Evolutionary conservation across 2,329 filamentous ascomycete species (phyloP).

Genomic region (Metarhizium rileyi): DNA sequence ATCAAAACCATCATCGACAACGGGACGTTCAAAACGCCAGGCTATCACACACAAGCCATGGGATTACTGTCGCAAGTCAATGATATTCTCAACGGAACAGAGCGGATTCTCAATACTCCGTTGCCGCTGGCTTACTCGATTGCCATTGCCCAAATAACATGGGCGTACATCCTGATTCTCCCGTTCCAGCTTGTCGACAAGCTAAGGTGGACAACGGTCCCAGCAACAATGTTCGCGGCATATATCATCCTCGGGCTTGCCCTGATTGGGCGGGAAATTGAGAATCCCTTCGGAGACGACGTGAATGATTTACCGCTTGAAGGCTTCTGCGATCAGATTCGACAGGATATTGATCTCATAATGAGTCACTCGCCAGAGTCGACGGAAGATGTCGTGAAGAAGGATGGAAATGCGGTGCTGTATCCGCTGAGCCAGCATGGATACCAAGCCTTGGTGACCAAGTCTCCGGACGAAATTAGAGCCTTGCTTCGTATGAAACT

Average conservation of each 20-base stretch:
- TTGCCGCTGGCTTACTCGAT: slow-evolving; percentile 67
- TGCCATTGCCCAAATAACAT: slow-evolving; percentile 66
- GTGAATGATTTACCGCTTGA: slow-evolving; percentile 75
- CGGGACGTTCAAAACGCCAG: slow-evolving; percentile 35
- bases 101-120: slow-evolving; percentile 65
- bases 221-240: slow-evolving; percentile 42
- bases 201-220: slow-evolving; percentile 46
- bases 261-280: slow-evolving; percentile 67
- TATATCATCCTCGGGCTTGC: slow-evolving; percentile 34
- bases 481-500: not conserved
- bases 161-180: slow-evolving; percentile 62
- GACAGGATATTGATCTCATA: slow-evolving; percentile 64
- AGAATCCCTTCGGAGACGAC: slow-evolving; percentile 75
- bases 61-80: slow-evolving; percentile 46
- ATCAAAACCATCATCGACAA: slow-evolving; percentile 45
- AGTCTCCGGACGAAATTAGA: not conserved
- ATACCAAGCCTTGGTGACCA: not conserved
- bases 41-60: slow-evolving; percentile 42
- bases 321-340: slow-evolving; percentile 64
- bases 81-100: slow-evolving; percentile 56
- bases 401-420: not conserved
- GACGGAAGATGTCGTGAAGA: not conserved
- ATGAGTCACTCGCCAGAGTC: slow-evolving; percentile 31
- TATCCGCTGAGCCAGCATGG: not conserved
- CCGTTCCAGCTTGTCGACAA: slow-evolving; percentile 58